Conservation (phyloP, 2,329 filamentous ascomycete species). For the Microascus cirrosus region DNA sequence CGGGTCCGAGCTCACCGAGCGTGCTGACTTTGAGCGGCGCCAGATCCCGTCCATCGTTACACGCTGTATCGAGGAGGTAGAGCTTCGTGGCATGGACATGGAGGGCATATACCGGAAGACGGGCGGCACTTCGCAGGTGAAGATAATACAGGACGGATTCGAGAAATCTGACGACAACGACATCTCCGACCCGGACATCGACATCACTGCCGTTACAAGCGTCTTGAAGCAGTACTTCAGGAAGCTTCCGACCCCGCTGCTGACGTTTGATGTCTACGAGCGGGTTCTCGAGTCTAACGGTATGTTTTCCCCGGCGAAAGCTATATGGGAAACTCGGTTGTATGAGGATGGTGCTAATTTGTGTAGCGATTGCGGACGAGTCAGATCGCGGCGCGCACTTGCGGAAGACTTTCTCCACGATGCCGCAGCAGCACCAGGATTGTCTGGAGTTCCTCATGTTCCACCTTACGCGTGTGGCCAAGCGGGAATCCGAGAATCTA, state of each 20-base stretch:
- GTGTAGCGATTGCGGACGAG: conserved; percentile 50
- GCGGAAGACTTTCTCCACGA: conserved; percentile 59
- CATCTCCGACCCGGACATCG: conserved; percentile 84
- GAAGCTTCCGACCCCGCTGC: conserved; percentile 75
- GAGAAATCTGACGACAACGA: conserved; percentile 79
- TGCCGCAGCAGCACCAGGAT: conserved; percentile 77
- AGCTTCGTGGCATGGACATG: conserved; percentile 89
- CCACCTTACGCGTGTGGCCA: conserved; percentile 79
- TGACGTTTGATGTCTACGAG: conserved; percentile 91
- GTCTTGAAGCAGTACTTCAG: conserved; percentile 97
- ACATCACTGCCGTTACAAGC: conserved; percentile 93
- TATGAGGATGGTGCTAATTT: not conserved
- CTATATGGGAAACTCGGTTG: not conserved
- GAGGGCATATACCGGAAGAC: conserved; percentile 98
- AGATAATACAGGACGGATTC: conserved; percentile 82
- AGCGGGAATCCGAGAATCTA: conserved; percentile 73
- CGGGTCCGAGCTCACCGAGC: conserved; percentile 76
- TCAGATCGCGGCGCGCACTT: conserved; percentile 61
- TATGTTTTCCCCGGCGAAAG: conserved; percentile 27
- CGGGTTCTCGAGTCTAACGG: conserved; percentile 69
- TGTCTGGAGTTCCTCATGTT: conserved; percentile 90
- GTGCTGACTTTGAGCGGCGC: conserved; percentile 78
- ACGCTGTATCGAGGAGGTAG: conserved; percentile 92
- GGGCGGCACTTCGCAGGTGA: conserved; percentile 83
- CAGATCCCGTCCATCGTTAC: conserved; percentile 85